Conservation (phyloP, 805 yeast species). For the Candida pseudofarinosa region DNA sequence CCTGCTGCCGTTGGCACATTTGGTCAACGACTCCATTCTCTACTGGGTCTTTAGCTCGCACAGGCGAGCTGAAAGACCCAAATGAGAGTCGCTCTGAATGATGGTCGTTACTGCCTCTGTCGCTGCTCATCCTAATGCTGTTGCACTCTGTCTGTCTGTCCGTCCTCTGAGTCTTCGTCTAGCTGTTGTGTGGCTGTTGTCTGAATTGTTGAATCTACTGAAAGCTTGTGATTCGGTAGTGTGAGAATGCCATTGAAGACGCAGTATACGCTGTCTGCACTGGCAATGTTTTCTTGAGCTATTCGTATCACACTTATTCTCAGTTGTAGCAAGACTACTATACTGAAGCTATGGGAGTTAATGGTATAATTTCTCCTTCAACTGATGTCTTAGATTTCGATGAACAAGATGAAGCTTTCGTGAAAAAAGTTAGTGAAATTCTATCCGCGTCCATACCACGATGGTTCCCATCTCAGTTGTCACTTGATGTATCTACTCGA, state of each 20-base stretch:
- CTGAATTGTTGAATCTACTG: too few relatives aligned
- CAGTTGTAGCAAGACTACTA: too few relatives aligned
- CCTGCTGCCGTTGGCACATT: constrained; percentile 14
- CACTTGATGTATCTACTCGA: neutral
- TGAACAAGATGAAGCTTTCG: constrained; percentile 14
- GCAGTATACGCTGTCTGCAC: neutral
- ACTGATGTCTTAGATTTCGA: constrained; percentile 6
- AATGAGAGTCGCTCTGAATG: too few relatives aligned
- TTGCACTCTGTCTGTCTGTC: too few relatives aligned
- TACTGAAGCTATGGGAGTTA: neutral
- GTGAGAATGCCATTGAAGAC: neutral
- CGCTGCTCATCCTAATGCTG: too few relatives aligned
- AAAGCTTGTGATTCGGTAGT: neutral
- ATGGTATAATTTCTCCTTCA: neutral
- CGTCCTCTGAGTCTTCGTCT: neutral
- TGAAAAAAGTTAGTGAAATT: constrained; percentile 11
- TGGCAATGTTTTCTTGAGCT: neutral
- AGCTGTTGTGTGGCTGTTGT: too few relatives aligned
- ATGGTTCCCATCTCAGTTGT: constrained; percentile 7
- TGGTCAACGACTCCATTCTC: constrained; percentile 12
- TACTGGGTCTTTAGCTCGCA: constrained; percentile 1
- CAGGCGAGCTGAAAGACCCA: constrained; percentile 5
- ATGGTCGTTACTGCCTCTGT: too few relatives aligned
- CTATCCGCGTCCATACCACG: constrained; percentile 4
- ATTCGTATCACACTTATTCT: too few relatives aligned